These are phyloP conservation scores for Sindora glabra DNA, from an alignment of 306 rosid genomes.

Conservation along the genomic window DNA sequence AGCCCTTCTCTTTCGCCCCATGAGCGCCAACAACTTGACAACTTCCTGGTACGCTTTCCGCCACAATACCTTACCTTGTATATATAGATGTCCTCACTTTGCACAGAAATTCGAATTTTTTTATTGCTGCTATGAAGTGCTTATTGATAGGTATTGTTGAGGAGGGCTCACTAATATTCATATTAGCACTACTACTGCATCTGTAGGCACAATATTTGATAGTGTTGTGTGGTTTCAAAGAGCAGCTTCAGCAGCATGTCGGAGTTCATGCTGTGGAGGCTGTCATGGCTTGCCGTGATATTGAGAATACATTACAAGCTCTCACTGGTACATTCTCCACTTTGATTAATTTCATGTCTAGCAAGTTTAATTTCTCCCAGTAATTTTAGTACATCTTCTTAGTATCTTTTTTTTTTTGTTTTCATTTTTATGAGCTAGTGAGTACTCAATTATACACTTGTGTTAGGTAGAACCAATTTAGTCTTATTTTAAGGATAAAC, in stretches of 20 bases:
- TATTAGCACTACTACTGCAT: no score
- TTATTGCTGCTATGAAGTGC: no score
- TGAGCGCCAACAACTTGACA: slow-evolving; percentile 87
- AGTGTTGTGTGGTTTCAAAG: slow-evolving; percentile 77
- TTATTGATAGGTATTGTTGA: no score
- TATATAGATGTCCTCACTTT: no score
- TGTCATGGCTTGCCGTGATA: slow-evolving; percentile 99
- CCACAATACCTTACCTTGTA: no score
- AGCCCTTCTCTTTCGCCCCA: slow-evolving; percentile 61
- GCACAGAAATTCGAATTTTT: no score
- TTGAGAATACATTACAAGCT: slow-evolving; percentile 87
- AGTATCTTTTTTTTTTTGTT: not conserved
- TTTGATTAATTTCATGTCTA: not conserved
- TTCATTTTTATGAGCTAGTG: no score
- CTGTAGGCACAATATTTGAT: slow-evolving; percentile 75
- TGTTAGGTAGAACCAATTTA: no score
- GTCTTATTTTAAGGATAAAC: no score
- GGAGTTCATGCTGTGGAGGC: slow-evolving; percentile 98
- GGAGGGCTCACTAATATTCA: no score
- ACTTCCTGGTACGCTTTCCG: slow-evolving; percentile 49
- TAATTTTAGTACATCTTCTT: not conserved
- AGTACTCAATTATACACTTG: no score
- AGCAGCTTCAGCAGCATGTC: slow-evolving; percentile 96
- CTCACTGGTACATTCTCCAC: slow-evolving; percentile 52
- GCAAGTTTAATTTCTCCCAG: no score